These are phyloP conservation scores for Gloeopeniophorella convolvens DNA, from an alignment of 768 basidiomycete species.

Conservation along the genomic window DNA sequence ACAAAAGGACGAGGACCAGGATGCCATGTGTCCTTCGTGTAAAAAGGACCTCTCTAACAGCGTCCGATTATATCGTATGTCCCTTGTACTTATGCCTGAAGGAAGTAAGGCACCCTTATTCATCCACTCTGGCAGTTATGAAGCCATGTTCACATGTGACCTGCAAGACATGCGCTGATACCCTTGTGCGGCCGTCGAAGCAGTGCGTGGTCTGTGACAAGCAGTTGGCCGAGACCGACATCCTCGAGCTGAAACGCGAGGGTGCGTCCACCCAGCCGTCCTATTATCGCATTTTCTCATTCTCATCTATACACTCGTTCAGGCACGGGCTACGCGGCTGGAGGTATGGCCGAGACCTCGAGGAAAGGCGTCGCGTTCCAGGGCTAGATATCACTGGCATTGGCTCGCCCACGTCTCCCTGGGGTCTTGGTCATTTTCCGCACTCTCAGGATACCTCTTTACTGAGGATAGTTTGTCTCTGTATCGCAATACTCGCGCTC, in stretches of 20 bases:
- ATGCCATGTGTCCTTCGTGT: constrained; percentile 83
- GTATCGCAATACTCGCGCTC: too few relatives aligned
- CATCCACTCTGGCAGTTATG: constrained; percentile 44
- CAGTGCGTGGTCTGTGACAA: constrained; percentile 88
- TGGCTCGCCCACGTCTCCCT: background rate
- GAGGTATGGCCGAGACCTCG: constrained; percentile 87
- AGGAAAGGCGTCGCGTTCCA: constrained; percentile 82
- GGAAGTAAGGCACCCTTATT: background rate
- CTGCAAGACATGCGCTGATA: constrained; percentile 87
- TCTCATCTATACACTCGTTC: background rate
- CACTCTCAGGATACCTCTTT: background rate
- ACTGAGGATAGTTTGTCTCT: too few relatives aligned
- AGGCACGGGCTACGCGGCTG: constrained; percentile 93
- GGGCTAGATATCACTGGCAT: constrained; percentile 36
- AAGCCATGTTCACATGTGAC: constrained; percentile 88
- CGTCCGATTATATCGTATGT: constrained; percentile 60
- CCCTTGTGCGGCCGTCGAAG: constrained; percentile 68
- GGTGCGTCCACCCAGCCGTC: constrained; percentile 40
- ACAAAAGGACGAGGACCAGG: constrained; percentile 45
- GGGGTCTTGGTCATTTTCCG: background rate
- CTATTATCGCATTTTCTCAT: background rate
- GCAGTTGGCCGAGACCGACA: constrained; percentile 55
- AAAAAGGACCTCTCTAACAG: constrained; percentile 81
- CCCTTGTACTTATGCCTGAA: too few relatives aligned
- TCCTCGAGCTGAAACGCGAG: constrained; percentile 84